phyloP scores from a whole-genome alignment of 192 early-diverging fungal genomes.

The Backusella morwellensis region DNA sequence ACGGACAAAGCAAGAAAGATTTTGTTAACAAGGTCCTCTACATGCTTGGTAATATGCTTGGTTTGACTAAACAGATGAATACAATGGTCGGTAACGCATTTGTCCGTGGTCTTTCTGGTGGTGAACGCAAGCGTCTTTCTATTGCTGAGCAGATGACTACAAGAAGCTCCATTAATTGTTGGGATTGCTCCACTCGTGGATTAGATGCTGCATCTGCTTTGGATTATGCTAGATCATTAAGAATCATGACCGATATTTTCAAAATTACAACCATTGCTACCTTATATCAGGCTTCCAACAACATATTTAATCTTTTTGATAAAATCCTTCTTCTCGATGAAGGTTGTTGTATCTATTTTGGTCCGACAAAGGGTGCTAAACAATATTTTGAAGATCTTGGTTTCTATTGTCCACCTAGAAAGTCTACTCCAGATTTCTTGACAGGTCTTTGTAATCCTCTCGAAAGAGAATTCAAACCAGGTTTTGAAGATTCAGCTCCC shows the following conservation, averaged over 20 bases:
- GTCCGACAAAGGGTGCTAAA: conserved; percentile 55
- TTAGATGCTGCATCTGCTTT: conserved; percentile 80
- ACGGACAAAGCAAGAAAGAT: conserved; percentile 43
- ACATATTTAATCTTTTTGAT: conserved; percentile 73
- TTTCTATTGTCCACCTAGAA: conserved; percentile 58
- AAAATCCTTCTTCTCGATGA: conserved; percentile 64
- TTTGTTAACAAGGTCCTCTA: conserved; percentile 45
- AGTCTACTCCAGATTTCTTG: conserved; percentile 70
- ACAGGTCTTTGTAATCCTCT: conserved; percentile 66
- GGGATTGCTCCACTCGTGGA: conserved; percentile 67
- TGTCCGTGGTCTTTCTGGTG: conserved; percentile 72
- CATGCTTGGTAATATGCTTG: conserved; percentile 50
- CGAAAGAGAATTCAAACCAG: conserved; percentile 48
- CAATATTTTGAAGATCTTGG: conserved; percentile 65
- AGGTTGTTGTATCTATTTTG: conserved; percentile 69
- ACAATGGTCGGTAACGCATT: conserved; percentile 78
- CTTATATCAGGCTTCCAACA: conserved; percentile 70
- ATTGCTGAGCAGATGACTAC: conserved; percentile 75
- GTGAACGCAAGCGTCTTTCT: conserved; percentile 74
- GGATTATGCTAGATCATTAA: conserved; percentile 71
- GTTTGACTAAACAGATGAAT: conserved; percentile 56
- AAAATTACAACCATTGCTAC: conserved; percentile 55
- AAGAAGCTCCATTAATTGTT: conserved; percentile 52
- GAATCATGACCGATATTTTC: conserved; percentile 68
- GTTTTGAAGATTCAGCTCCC: conserved; percentile 56